These are phyloP conservation scores for Albifimbria verrucaria DNA, from an alignment of 2,329 filamentous ascomycete genomes.

Conservation along the genomic window DNA sequence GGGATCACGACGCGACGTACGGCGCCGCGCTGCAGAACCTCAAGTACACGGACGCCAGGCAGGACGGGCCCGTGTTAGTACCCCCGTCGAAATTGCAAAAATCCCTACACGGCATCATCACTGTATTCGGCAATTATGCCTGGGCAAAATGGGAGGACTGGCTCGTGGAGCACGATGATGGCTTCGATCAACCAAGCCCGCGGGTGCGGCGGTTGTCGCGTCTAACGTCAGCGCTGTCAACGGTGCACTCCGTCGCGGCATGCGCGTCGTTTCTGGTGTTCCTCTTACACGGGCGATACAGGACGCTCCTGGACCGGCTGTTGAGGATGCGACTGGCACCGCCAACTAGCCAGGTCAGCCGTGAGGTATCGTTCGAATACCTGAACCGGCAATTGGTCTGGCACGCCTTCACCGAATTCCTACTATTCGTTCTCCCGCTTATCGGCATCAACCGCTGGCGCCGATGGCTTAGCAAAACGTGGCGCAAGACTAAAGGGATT, in stretches of 20 bases:
- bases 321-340: constrained; percentile 82
- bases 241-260: constrained; percentile 75
- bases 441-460: constrained; percentile 93
- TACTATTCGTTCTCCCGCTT: constrained; percentile 96
- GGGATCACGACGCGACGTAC: constrained; percentile 95
- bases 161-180: constrained; percentile 73
- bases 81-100: constrained; percentile 83
- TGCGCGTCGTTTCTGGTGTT: constrained; percentile 88
- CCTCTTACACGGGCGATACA: constrained; percentile 83
- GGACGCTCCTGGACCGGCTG: constrained; percentile 83
- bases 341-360: constrained; percentile 77
- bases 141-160: constrained; percentile 93
- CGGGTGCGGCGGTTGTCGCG: constrained; percentile 57
- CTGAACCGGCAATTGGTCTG: constrained; percentile 96
- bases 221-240: constrained; percentile 66
- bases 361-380: constrained; percentile 96
- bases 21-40: constrained; percentile 91
- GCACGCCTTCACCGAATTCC: constrained; percentile 99
- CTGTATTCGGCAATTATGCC: constrained; percentile 81
- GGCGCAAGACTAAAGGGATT: constrained; percentile 73
- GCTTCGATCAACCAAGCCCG: constrained; percentile 61
- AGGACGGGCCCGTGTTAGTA: constrained; percentile 56
- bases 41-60: constrained; percentile 81
- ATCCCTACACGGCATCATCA: constrained; percentile 75
- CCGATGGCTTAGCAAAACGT: constrained; percentile 81